Conservation (phyloP, 768 basidiomycete genomes). For the Boletus sp. region DNA sequence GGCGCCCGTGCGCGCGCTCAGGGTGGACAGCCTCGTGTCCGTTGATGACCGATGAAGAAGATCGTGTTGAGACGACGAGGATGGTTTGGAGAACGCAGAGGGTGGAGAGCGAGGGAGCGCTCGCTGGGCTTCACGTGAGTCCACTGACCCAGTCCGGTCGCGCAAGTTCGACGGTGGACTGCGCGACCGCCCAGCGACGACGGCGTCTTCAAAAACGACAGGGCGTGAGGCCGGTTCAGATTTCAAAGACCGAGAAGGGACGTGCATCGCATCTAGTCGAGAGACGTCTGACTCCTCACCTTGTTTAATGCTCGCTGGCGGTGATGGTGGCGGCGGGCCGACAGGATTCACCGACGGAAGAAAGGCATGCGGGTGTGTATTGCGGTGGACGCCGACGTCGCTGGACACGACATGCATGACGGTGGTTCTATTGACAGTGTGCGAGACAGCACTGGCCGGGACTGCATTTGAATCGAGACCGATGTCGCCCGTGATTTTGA, state of each 20-base stretch:
- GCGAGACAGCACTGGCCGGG: conserved; percentile 31
- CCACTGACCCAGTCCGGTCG: conserved; percentile 29
- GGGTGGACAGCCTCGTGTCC: conserved; percentile 42
- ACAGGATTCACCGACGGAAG: conserved; percentile 4
- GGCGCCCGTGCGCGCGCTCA: conserved; percentile 21
- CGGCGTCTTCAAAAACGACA: conserved; percentile 34
- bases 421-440: conserved; percentile 35
- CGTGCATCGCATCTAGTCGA: conserved; percentile 28
- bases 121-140: conserved; percentile 25
- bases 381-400: conserved; percentile 13
- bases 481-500: conserved; percentile 52
- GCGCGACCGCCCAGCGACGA: conserved; percentile 18
- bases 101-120: conserved; percentile 18
- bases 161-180: conserved; percentile 19
- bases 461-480: conserved; percentile 39
- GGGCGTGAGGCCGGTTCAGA: conserved; percentile 24
- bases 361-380: not conserved
- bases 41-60: conserved; percentile 47
- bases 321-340: conserved; percentile 61
- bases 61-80: conserved; percentile 19
- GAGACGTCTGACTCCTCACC: conserved; percentile 10
- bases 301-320: conserved; percentile 40
- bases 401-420: conserved; percentile 32
- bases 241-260: conserved; percentile 21
- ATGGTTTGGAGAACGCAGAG: conserved; percentile 19